Evolutionary conservation across 352 stramenopile genomes (phyloP).

Genomic region (Plasmopara viticola): DNA sequence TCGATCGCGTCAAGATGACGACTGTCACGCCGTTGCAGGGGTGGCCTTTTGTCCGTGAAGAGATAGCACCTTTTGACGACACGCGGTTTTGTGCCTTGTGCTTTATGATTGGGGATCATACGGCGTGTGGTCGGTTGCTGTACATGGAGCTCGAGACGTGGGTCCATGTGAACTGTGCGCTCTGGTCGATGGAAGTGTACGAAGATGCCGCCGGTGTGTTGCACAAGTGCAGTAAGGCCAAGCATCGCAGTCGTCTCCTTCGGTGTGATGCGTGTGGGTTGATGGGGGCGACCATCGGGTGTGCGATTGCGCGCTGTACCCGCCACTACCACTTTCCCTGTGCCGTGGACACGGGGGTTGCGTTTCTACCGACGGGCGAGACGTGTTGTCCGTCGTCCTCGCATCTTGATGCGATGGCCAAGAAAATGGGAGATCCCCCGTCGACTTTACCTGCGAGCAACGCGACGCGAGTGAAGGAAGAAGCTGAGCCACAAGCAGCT

Average conservation of each 20-base stretch:
- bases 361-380: constrained; percentile 63
- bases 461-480: not conserved
- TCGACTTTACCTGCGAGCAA: no score
- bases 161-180: constrained; percentile 89
- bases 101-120: constrained; percentile 73
- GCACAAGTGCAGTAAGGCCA: constrained; percentile 84
- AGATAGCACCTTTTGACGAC: constrained; percentile 35
- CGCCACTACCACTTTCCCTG: constrained; percentile 93
- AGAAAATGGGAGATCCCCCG: constrained; percentile 14
- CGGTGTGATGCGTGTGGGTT: constrained; percentile 89
- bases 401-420: constrained; percentile 49
- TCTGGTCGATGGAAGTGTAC: constrained; percentile 92
- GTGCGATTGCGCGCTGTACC: constrained; percentile 76
- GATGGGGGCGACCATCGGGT: constrained; percentile 89
- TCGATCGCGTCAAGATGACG: constrained; percentile 27
- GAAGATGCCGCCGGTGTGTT: constrained; percentile 68
- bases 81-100: constrained; percentile 74
- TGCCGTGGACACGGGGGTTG: constrained; percentile 66
- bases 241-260: constrained; percentile 80
- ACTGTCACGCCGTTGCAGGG: constrained; percentile 34
- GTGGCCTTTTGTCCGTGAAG: constrained; percentile 20
- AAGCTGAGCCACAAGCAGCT: constrained; percentile 1
- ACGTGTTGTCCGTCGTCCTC: constrained; percentile 51
- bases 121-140: constrained; percentile 66
- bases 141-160: constrained; percentile 81